These are phyloP conservation scores for Epichloe festucae DNA, from an alignment of 2,329 filamentous ascomycete species.

Conservation along the genomic window DNA sequence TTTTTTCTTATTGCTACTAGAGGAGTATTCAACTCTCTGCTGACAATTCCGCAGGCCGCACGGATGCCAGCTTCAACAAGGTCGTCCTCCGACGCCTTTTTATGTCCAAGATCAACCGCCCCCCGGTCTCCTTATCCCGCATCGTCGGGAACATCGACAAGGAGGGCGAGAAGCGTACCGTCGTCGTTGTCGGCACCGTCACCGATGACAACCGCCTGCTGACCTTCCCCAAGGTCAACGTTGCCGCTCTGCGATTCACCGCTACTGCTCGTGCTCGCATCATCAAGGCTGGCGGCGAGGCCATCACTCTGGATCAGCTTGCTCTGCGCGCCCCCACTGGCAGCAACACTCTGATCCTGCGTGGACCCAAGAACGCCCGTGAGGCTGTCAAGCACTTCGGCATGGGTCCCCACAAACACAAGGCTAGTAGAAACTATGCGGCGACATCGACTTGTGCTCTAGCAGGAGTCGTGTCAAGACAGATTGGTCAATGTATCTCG, in stretches of 20 bases:
- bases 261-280: conserved; percentile 91
- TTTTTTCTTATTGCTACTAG: neutral
- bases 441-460: too few species aligned
- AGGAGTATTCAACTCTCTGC: conserved; percentile 3
- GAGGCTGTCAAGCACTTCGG: conserved; percentile 99
- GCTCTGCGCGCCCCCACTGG: conserved; percentile 90
- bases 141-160: conserved; percentile 61
- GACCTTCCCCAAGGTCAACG: conserved; percentile 78
- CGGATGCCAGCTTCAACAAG: conserved; percentile 97
- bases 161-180: conserved; percentile 63
- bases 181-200: conserved; percentile 88
- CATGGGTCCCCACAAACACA: conserved; percentile 94
- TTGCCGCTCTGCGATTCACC: conserved; percentile 95
- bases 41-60: conserved; percentile 53
- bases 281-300: conserved; percentile 83
- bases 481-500: neutral
- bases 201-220: conserved; percentile 96
- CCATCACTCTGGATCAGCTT: conserved; percentile 92
- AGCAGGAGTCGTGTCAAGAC: neutral
- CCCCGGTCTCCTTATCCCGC: conserved; percentile 86
- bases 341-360: conserved; percentile 91
- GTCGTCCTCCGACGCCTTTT: conserved; percentile 93
- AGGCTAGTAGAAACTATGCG: conserved; percentile 43
- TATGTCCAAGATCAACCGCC: conserved; percentile 97
- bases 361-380: conserved; percentile 94